Percentiles rank a stretch among this genome's conserved stretches.
These are phyloP conservation scores for Euphorbia celastroides DNA, from an alignment of 441 rosid genomes.

Conservation along the genomic window DNA sequence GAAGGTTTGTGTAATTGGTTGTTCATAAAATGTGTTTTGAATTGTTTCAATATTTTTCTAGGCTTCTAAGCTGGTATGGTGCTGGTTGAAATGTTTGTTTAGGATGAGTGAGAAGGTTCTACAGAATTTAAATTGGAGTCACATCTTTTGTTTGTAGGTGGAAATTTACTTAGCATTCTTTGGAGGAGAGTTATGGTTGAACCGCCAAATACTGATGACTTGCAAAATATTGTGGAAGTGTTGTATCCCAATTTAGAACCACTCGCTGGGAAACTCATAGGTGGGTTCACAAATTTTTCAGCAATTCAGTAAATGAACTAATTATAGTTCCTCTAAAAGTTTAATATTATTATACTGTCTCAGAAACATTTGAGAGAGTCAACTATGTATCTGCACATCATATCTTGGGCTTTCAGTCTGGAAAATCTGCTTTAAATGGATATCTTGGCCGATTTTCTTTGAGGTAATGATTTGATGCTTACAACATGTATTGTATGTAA, in stretches of 20 bases:
- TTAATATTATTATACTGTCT: slow-evolving; percentile 18
- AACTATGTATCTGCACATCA: slow-evolving; percentile 39
- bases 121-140: background rate
- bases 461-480: slow-evolving; percentile 41
- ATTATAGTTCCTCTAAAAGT: slow-evolving; percentile 12
- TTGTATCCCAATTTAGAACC: slow-evolving; percentile 72
- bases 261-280: slow-evolving; percentile 63
- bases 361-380: slow-evolving; percentile 73
- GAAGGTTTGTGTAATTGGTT: slow-evolving; percentile 45
- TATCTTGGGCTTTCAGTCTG: slow-evolving; percentile 32
- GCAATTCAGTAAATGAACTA: slow-evolving; percentile 13
- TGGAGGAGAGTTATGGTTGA: slow-evolving; percentile 92
- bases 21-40: background rate
- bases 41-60: slow-evolving; percentile 1
- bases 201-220: slow-evolving; percentile 60
- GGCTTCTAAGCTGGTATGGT: background rate
- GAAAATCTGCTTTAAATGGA: slow-evolving; percentile 33
- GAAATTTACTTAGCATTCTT: slow-evolving; percentile 53
- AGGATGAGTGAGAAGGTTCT: background rate
- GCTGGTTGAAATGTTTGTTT: background rate
- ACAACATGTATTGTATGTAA: slow-evolving; percentile 7
- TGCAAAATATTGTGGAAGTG: slow-evolving; percentile 51
- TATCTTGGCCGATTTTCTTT: slow-evolving; percentile 58
- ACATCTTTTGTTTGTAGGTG: slow-evolving; percentile 44
- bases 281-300: slow-evolving; percentile 34